Percentiles rank a stretch among this genome's conserved stretches.
Conservation (phyloP, 192 early-diverging fungal species). For the Rhizophagus clarus region DNA sequence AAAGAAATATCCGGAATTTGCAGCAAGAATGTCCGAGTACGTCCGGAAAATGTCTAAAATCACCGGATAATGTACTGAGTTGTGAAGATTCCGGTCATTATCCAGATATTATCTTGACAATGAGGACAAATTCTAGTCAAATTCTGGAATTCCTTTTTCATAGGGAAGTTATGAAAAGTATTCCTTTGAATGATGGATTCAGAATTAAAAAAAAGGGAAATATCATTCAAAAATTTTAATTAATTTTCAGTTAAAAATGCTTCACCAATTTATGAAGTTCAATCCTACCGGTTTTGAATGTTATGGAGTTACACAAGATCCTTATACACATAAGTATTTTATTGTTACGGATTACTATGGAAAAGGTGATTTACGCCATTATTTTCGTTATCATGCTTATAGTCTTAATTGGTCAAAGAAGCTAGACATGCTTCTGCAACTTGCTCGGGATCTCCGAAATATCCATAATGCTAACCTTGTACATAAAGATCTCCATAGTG, state of each 20-base stretch:
- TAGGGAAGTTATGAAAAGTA: no score
- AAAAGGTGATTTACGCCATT: constrained; percentile 38
- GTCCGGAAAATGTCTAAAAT: no score
- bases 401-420: constrained; percentile 25
- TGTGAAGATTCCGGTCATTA: no score
- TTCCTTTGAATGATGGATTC: no score
- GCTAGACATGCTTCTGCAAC: not conserved
- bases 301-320: constrained; percentile 42
- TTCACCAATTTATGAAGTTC: not conserved
- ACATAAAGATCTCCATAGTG: constrained; percentile 4
- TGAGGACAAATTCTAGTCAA: no score
- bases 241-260: not conserved
- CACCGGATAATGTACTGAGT: no score
- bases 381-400: constrained; percentile 33
- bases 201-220: not conserved
- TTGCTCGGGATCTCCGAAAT: not conserved
- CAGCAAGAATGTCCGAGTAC: no score
- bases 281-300: not conserved
- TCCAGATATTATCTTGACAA: no score
- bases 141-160: no score
- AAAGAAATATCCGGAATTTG: no score
- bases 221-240: not conserved
- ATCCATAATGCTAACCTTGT: not conserved
- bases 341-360: constrained; percentile 43
- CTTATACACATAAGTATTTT: constrained; percentile 38